Conservation (phyloP, 2,329 filamentous ascomycete species). For the Furcasterigmium sp. region DNA sequence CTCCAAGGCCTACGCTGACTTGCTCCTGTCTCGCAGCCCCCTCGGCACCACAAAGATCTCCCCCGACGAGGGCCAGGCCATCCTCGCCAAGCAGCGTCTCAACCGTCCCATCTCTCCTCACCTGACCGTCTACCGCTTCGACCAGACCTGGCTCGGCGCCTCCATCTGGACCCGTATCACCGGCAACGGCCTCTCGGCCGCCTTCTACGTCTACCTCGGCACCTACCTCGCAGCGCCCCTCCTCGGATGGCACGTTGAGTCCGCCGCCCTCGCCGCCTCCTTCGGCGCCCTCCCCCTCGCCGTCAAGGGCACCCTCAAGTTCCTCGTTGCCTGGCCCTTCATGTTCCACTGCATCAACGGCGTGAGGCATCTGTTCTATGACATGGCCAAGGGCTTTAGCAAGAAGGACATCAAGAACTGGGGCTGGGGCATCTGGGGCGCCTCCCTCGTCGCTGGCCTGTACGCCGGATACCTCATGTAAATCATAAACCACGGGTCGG, state of each 20-base stretch:
- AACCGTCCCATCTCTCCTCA: constrained; percentile 80
- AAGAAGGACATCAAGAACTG: constrained; percentile 39
- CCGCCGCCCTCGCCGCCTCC: constrained; percentile 52
- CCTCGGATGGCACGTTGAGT: constrained; percentile 60
- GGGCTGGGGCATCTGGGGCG: constrained; percentile 43
- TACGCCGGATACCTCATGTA: constrained; percentile 44
- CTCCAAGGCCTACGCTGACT: constrained; percentile 1
- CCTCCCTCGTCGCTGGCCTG: constrained; percentile 36
- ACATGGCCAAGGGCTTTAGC: constrained; percentile 44
- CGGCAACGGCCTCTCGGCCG: constrained; percentile 65
- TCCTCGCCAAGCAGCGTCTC: constrained; percentile 78
- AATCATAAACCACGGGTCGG: constrained; percentile 5
- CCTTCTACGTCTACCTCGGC: constrained; percentile 73
- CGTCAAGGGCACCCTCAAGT: constrained; percentile 53
- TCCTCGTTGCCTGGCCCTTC: constrained; percentile 53
- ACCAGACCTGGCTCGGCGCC: constrained; percentile 79
- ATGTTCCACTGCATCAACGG: constrained; percentile 53
- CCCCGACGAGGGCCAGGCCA: constrained; percentile 46
- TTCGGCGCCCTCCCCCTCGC: constrained; percentile 55
- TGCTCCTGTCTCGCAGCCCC: constrained; percentile 31
- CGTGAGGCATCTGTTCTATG: constrained; percentile 48
- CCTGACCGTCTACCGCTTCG: constrained; percentile 76
- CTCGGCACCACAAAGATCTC: constrained; percentile 55
- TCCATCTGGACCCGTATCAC: constrained; percentile 76
- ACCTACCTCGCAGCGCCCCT: constrained; percentile 78